Base-by-base conservation (phyloP, 2,329 filamentous ascomycete genomes). In the Monosporascus cannonballus region DNA sequence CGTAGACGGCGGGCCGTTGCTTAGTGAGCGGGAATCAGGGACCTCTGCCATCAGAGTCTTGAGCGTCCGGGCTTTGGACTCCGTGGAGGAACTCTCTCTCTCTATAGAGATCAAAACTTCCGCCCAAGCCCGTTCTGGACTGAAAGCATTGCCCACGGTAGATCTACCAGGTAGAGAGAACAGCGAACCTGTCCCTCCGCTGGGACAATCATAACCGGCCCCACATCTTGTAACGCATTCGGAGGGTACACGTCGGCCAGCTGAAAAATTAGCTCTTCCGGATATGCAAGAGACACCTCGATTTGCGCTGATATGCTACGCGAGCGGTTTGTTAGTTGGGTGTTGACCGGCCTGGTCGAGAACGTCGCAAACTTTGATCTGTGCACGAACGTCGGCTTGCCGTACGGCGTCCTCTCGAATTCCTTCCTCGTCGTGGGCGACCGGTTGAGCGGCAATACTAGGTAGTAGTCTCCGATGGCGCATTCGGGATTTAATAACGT, bases 71-170 rank as follows among this genome's bases (percentile, higher is more conserved):
- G 14, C 22, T 18, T 27, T 24, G 42, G 41, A 20, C 20, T 20
- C 22, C n/a, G 69, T 34, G 4, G 22, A 25, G 6, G 46, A 48
- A 18, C 15, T 25, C 6, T 24, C 47, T 27, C 22, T 48, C 47
- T 48, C 47, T 18, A 48, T 25, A 18, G 47, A 48, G 9, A 48
- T 36, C 30, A 48, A 27, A 48, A 48, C 47, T 6, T 38, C 8
- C 14, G 30, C 9, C 47, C 47, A 14, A 37, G 18, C 14, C 18
- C 30, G 47, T 24, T 48, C 30, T 48, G 47, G 22, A 48, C 27
- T n/a, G 18, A 36, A 3, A 48, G 47, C 30, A 48, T 48, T 9
- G 47, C 20, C 47, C 47, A 48, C 9, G 47, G 47, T 27, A 48
- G 8, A 24, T 48, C 47, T 25, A 15, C 22, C 4, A 48, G 47